Evolutionary conservation across 176 grass and related monocot species (phyloP), one percentile per base, ranked within the genome.

Genomic region (maize (Zea mays)): DNA sequence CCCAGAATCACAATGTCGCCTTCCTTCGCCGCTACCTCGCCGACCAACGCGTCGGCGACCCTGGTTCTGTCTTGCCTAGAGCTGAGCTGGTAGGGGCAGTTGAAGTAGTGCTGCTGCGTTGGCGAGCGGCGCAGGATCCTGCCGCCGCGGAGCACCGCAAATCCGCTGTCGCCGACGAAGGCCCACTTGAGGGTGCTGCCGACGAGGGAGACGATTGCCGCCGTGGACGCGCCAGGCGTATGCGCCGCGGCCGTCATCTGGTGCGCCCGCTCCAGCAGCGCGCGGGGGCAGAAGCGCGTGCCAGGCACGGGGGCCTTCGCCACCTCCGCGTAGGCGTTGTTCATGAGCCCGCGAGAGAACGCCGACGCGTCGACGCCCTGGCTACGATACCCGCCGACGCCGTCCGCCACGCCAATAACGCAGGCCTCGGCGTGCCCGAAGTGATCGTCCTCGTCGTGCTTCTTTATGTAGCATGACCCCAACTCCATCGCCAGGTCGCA

Each of bases 91-190:
- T 71, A 77, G 0, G 82, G 86, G 14, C 15, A 66, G 42, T 79
- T 77, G 72, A 85, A 85, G 39, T 11, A 13, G 4, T 4, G 0
- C 49, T 85, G 65, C 40, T 84, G 81, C 17, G 27, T 38, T 49
- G 3, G 8, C 2, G 65, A 89, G 0, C 82, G 82, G n/a, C 4
- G 3, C 1, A 89, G 2, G 38, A 76, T 1, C 66, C 19, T 39
- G 61, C 73, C 66, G 21, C 15, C 59, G 20, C 87, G 73, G 47
- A 89, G 45, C 16, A 89, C 41, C 0, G 13, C 57, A 16, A 81
- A 78, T 8, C 59, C 78, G n/a, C 87, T 85, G 69, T 85, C 82
- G 19, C 87, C 87, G 5, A 89, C 17, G 43, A 62, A 85, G 3
- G 78, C 84, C 78, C 78, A 86, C 21, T 4, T 19, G 37, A 86